Base-by-base conservation (phyloP, 306 rosid genomes). In the Ormosia emarginata region DNA sequence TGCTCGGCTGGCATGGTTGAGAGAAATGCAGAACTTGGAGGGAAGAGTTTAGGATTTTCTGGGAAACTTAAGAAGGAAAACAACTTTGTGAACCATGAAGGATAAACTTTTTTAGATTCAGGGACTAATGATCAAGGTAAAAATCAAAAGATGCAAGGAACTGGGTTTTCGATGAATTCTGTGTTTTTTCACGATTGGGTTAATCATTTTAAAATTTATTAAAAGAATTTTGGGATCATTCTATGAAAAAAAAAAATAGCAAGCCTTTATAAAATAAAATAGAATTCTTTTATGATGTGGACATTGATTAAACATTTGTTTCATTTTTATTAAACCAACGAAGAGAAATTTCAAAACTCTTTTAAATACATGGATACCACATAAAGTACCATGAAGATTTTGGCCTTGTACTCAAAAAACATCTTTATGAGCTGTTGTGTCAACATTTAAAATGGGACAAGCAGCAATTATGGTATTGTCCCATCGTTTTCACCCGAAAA, bases 1-100 rank as follows among this genome's bases (percentile, higher is more conserved):
- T 94, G 98, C 77, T 85, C 97, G 2, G 91, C 88, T 4, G 97
- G 96, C 32, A 71, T 82, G 75, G 61, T 49, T 30, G 87, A 74
- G 84, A 76, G 64, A 61, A 82, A 80, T 82, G 82, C 70, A n/a
- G 84, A 71, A 46, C 10, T 67, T 66, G 86, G 52, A 74, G 50
- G 33, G 82, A 90, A 77, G 44, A 70, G n/a, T 74, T 62, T 74
- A 50, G 90, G 84, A 59, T 80, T 85, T 80, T 86, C 86, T 15
- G 89, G 86, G 71, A 93, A 86, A 81, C 88, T 85, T 41, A 86
- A 81, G 87, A 63, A 62, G 50, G 77, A 46, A 8, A 72, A 50
- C 24, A 86, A 87, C 79, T 30, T 74, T 70, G 52, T 41, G 1
- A 79, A 83, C 55, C 41, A 37, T 74, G 77, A 83, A 8, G 86